Base-by-base conservation (phyloP, 2,329 filamentous ascomycete genomes). In the Ophiostoma novo-ulmi region DNA sequence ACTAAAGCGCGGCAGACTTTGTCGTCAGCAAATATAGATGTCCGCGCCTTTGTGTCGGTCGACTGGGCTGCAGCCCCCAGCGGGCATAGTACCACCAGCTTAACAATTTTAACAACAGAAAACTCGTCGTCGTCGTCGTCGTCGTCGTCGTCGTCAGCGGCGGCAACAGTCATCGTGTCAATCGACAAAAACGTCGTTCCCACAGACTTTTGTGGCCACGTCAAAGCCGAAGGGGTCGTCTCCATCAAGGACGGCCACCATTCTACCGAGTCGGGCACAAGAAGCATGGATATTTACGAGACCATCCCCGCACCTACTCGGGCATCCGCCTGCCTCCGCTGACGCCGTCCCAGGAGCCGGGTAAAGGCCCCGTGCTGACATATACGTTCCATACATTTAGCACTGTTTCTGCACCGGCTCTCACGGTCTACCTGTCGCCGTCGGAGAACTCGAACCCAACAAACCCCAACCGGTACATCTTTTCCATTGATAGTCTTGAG, bases 251-350 rank as follows among this genome's bases (percentile, higher is more conserved):
- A n/a, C 7, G n/a, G 52, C n/a, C 52, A 55, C 52, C 52, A 55
- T n/a, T 22, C 22, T n/a, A 55, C 52, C 8, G 52, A 22, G 3
- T 22, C 52, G n/a, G n/a, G n/a, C n/a, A n/a, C n/a, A n/a, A n/a
- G n/a, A n/a, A n/a, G n/a, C n/a, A n/a, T n/a, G n/a, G n/a, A n/a
- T 5, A 26, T 73, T 78, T 88, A 88, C 76, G 81, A 82, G 70
- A 83, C 81, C 0, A 82, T 89, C 67, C 79, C 81, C 85, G 87
- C 55, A 89, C 85, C 0, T 78, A 84, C 0, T 84, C 84, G 0
- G 87, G 86, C 22, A 83, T 90, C 3, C 85, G 85, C 0, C 79
- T 90, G n/a, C 75, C 20, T 76, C 73, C 77, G 61, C 74, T 72
- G 31, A 76, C 75, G 5, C 71, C 73, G 35, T 74, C 74, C 1